These are phyloP conservation scores for Backusella psychrophila DNA, from an alignment of 192 early-diverging fungal species.

Conservation along the genomic window DNA sequence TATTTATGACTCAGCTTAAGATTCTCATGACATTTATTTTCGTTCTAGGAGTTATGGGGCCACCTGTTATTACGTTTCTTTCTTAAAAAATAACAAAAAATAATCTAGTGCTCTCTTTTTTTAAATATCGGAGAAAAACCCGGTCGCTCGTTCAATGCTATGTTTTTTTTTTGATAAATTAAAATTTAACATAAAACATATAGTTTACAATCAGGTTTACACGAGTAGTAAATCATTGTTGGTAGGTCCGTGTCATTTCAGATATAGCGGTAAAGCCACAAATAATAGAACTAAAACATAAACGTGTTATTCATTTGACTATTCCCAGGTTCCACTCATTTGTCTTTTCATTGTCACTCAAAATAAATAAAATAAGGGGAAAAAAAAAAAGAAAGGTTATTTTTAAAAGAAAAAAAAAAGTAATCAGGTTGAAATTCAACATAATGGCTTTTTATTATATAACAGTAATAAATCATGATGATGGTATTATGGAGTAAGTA, in stretches of 20 bases:
- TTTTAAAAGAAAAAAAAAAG: neutral
- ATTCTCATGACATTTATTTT: slow-evolving; percentile 1
- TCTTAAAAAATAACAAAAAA: neutral
- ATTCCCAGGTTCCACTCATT: neutral
- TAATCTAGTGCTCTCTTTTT: neutral
- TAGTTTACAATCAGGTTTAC: neutral
- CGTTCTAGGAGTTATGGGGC: neutral
- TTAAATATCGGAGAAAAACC: neutral
- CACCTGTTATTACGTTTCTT: neutral
- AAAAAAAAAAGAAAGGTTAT: neutral
- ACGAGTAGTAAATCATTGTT: neutral
- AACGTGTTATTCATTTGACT: neutral
- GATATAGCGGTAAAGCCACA: slow-evolving; percentile 1
- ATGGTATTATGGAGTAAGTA: neutral
- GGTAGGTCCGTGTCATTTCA: neutral
- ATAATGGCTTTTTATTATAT: neutral
- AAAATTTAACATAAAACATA: neutral
- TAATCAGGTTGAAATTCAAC: neutral
- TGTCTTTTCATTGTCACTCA: neutral
- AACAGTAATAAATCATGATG: neutral
- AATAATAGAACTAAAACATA: neutral
- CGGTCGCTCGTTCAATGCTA: neutral
- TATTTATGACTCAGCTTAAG: neutral
- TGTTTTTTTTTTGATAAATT: neutral
- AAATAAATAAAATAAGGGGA: neutral